Conservation (phyloP, 177 flowering plant species). For the Tripterygium wilfordii region DNA sequence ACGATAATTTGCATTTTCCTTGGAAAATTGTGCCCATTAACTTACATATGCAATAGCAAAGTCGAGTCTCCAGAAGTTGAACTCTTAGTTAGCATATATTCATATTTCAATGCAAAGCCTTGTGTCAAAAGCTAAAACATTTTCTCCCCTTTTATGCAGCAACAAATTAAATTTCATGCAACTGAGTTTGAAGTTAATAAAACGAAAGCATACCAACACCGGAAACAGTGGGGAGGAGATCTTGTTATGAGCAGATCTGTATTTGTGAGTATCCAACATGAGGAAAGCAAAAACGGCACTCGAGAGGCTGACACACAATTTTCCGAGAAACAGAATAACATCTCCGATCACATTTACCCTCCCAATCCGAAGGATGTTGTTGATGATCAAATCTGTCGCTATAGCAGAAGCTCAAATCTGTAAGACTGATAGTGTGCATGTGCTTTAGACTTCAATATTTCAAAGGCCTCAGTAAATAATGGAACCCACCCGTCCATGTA, state of each 20-base stretch:
- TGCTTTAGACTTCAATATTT: no score
- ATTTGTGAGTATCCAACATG: slow-evolving; percentile 84
- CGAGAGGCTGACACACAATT: slow-evolving; percentile 83
- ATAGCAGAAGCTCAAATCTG: slow-evolving; percentile 77
- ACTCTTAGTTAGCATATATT: no score
- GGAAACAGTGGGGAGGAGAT: slow-evolving; percentile 90
- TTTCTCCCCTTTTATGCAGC: no score
- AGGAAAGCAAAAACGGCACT: slow-evolving; percentile 89
- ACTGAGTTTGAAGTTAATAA: background rate
- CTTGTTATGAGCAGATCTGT: slow-evolving; percentile 81
- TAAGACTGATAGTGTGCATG: no score
- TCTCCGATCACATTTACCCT: slow-evolving; percentile 93
- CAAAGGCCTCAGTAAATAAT: slow-evolving; percentile 9
- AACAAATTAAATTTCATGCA: no score
- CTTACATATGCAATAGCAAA: no score
- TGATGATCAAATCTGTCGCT: slow-evolving; percentile 85
- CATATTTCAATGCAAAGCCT: no score
- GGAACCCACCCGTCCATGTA: slow-evolving; percentile 76
- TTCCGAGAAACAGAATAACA: slow-evolving; percentile 88
- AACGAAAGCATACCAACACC: slow-evolving; percentile 56
- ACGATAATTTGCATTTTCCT: no score
- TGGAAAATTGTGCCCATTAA: no score
- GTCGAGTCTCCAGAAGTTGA: no score
- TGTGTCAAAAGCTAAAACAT: no score
- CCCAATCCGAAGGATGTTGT: slow-evolving; percentile 86